Evolutionary conservation across 2,329 filamentous ascomycete species (phyloP).

Genomic region (Monilinia aucupariae): DNA sequence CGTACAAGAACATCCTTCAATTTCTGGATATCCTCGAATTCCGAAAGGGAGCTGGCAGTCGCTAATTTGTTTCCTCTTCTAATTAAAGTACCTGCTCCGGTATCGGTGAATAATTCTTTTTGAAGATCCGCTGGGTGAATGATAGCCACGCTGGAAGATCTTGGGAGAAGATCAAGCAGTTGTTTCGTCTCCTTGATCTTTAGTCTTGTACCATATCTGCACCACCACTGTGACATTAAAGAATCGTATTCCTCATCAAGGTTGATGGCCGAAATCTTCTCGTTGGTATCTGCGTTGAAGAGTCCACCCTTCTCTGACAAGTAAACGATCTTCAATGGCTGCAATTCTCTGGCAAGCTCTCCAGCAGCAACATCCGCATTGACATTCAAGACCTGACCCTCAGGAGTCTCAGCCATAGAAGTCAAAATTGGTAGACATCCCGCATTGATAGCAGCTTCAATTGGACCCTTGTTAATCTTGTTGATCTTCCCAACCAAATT

Average conservation of each 20-base stretch:
- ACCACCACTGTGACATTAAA: slow-evolving; percentile 91
- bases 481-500: slow-evolving; percentile 94
- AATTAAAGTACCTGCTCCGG: slow-evolving; percentile 88
- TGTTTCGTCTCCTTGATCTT: slow-evolving; percentile 99
- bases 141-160: slow-evolving; percentile 91
- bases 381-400: slow-evolving; percentile 92
- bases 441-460: slow-evolving; percentile 85
- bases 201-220: slow-evolving; percentile 85
- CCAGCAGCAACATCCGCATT: slow-evolving; percentile 96
- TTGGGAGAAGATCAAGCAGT: slow-evolving; percentile 78
- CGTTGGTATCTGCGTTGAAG: slow-evolving; percentile 86
- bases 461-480: slow-evolving; percentile 81
- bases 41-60: slow-evolving; percentile 62
- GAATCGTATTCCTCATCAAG: slow-evolving; percentile 92
- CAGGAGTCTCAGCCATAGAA: slow-evolving; percentile 89
- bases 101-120: slow-evolving; percentile 95
- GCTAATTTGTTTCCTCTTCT: slow-evolving; percentile 86
- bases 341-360: slow-evolving; percentile 79
- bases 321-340: slow-evolving; percentile 96
- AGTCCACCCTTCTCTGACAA: slow-evolving; percentile 96
- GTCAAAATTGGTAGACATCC: slow-evolving; percentile 90
- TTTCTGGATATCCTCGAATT: slow-evolving; percentile 70
- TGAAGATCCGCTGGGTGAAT: slow-evolving; percentile 94
- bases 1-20: slow-evolving; percentile 78
- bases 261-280: slow-evolving; percentile 97